Base-by-base conservation (phyloP, 208 protist species). In the Leishmania tropica region DNA sequence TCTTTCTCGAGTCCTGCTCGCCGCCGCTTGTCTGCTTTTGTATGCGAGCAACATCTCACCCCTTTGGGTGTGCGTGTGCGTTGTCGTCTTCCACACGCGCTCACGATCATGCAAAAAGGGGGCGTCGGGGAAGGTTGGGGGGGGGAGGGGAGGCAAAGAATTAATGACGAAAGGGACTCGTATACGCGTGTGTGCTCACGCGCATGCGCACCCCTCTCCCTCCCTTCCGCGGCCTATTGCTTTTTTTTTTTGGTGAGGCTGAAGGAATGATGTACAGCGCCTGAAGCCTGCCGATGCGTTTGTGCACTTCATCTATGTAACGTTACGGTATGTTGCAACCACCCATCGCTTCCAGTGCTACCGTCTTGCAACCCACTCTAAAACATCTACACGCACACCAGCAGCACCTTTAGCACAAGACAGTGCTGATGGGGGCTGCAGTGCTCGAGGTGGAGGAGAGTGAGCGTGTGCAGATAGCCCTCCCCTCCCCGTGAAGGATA, bases 251-350 rank as follows among this genome's bases (percentile, higher is more conserved):
- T 42, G 8, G 3, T 17, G 45, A 54, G 47, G 45, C n/a, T 6
- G 70, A 54, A 19, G 2, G 37, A 51, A 1, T 81, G 11, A 56
- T 62, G 79, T 80, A 71, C 70, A 75, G 51, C 31, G 35, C n/a
- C 51, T 15, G 35, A 45, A 10, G 40, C 24, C 47, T 60, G 48
- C 42, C 31, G 31, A 40, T 47, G 37, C 5, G 24, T 67, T 19
- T 68, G 40, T 67, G 31, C 42, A 37, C 54, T 76, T 60, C n/a
- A 72, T 47, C 24, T 54, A 74, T 74, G 70, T 74, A 74, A 54
- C 35, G 70, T 53, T 54, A 74, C 70, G 28, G 70, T 35, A 53
- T 51, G 70, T 51, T 35, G 42, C 45, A 37, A 74, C 45, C 45
- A 19, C 13, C 45, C 47, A n/a, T 51, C 2, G 24, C 31, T 62